Percentiles rank a stretch among this genome's conserved stretches.
Evolutionary conservation across 108 stramenopile genomes (phyloP).

Genomic region (Pseudonitzschia delicatissima): DNA sequence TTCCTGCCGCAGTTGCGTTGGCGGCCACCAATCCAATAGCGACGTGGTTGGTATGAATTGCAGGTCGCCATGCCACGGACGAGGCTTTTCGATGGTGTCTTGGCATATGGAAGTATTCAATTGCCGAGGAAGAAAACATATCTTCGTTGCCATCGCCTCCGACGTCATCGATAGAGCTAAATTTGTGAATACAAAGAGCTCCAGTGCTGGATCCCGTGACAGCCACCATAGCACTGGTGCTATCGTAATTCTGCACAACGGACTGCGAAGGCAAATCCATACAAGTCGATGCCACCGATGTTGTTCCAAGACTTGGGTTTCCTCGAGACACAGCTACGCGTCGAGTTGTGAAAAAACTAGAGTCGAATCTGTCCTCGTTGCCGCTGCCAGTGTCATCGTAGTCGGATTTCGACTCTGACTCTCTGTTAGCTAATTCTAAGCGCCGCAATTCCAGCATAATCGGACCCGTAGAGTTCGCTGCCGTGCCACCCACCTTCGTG

Average conservation of each 20-base stretch:
- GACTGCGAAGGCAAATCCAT: slow-evolving; percentile 39
- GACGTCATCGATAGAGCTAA: slow-evolving; percentile 9
- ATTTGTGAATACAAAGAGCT: slow-evolving; percentile 64
- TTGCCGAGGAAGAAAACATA: slow-evolving; percentile 31
- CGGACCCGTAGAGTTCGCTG: slow-evolving; percentile 24
- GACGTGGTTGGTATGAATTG: slow-evolving; percentile 45
- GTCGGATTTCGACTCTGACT: neutral
- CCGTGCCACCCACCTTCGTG: neutral
- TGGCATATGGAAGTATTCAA: slow-evolving; percentile 62
- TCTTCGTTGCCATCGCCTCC: slow-evolving; percentile 16
- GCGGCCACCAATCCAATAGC: slow-evolving; percentile 59
- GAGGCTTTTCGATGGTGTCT: slow-evolving; percentile 69
- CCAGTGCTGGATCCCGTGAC: slow-evolving; percentile 80
- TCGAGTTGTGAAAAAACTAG: slow-evolving; percentile 32
- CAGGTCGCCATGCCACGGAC: slow-evolving; percentile 62
- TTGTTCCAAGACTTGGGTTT: slow-evolving; percentile 50
- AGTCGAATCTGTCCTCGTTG: neutral
- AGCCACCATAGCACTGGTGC: neutral
- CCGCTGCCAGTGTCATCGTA: neutral
- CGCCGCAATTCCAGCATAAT: slow-evolving; percentile 36
- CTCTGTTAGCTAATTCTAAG: slow-evolving; percentile 19
- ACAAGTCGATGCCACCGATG: slow-evolving; percentile 60
- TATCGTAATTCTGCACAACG: slow-evolving; percentile 6
- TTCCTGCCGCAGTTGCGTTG: neutral
- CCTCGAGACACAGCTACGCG: slow-evolving; percentile 48